Base-by-base conservation (phyloP, 2,329 filamentous ascomycete genomes). In the Nemania diffusa region DNA sequence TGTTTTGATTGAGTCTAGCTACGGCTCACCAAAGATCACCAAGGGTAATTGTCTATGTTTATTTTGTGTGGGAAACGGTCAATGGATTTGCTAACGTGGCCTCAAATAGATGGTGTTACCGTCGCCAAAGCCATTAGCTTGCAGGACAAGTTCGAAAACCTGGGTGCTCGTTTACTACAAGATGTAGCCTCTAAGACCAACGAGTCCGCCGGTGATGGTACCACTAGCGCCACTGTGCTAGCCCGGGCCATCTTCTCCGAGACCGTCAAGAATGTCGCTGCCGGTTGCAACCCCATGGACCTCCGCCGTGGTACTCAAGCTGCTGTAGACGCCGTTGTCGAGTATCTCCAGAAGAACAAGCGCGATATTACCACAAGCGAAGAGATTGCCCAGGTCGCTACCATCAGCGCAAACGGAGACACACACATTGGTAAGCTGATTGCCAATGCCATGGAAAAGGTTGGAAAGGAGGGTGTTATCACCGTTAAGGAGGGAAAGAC, bases 401-500 rank as follows among this genome's bases (percentile, higher is more conserved):
- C 96, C 76, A 99, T 99, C 84, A 95, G 91, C 75, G 96, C 96
- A 81, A 99, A 99, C 84, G 96, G 96, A 75, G 96, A 99, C 80
- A 90, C 89, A 67, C 94, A 97, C 84, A 93, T 99, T 78, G 96
- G 96, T 77, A 91, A 93, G 84, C 89, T 99, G 79, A 96, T 99
- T 81, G 94, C 96, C 79, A 97, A 90, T 80, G 96, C 96, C 75
- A 99, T 99, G 96, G 96, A 99, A 89, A 97, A 97, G 89, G 96
- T 99, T 72, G 96, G 96, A 83, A 99, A 99, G 89, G 96, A 99
- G 87, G 96, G 96, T 87, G 96, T 99, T 79, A 99, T 99, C 82
- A 99, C 96, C 66, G 95, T 98, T 79, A 99, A 99, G 91, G 96
- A 99, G 88, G 96, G 96, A 81, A 99, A 98, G 92, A 98, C 96